A percentile compares a stretch with the other conserved stretches of the same genome.
Evolutionary conservation across 2,329 filamentous ascomycete species (phyloP).

Genomic region (Fusarium euwallaceae): DNA sequence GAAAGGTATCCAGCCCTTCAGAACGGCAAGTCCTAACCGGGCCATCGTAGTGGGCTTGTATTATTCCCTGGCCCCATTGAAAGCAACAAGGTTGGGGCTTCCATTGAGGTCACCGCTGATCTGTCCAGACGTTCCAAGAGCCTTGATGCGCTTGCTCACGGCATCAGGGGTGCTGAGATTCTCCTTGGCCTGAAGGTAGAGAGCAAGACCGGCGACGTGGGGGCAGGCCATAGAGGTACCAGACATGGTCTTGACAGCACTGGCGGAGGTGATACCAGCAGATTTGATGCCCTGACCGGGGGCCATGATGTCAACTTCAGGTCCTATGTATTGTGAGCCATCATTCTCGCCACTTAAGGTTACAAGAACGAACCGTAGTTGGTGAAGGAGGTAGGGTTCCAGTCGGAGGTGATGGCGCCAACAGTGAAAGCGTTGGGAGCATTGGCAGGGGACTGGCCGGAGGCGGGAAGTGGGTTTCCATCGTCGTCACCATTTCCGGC

Average conservation of each 20-base stretch:
- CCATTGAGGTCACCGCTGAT: neutral
- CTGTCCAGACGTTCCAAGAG: neutral
- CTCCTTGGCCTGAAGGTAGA: slow-evolving; percentile 50
- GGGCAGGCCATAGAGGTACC: slow-evolving; percentile 69
- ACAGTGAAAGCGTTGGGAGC: slow-evolving; percentile 45
- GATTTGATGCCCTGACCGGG: slow-evolving; percentile 59
- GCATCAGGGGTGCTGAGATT: neutral
- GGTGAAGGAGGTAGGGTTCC: slow-evolving; percentile 55
- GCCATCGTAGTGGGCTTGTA: too few relatives aligned
- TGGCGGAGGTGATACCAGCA: slow-evolving; percentile 49
- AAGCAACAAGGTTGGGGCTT: neutral
- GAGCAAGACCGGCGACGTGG: slow-evolving; percentile 65
- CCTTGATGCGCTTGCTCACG: neutral
- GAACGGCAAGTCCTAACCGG: neutral
- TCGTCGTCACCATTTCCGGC: slow-evolving; percentile 41
- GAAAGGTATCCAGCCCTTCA: neutral
- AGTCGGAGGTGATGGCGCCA: slow-evolving; percentile 48
- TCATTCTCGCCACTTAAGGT: fast-evolving
- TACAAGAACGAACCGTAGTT: slow-evolving; percentile 56
- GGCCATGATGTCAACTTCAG: slow-evolving; percentile 58
- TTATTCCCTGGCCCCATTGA: neutral
- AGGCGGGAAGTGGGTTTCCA: slow-evolving; percentile 14
- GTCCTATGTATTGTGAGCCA: neutral
- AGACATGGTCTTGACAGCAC: slow-evolving; percentile 54
- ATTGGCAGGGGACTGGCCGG: slow-evolving; percentile 39